phyloP scores from a whole-genome alignment of 805 yeast species.

The Ogataea allantospora region DNA sequence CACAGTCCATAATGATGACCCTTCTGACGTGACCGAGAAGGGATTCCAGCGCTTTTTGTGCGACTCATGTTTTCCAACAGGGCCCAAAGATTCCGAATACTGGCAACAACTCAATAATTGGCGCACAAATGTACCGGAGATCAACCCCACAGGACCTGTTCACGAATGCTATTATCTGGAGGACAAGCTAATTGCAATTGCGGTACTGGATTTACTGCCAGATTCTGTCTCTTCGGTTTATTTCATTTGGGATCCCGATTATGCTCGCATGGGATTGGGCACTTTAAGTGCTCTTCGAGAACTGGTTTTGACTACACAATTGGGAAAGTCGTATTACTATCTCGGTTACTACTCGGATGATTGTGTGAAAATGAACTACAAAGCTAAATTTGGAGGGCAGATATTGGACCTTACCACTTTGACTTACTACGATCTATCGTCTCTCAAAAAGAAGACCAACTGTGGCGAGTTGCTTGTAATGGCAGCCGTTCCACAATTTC shows the following conservation, averaged over 20 bases:
- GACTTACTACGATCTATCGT: slow-evolving; percentile 40
- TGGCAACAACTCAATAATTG: slow-evolving; percentile 45
- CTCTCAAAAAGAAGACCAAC: slow-evolving; percentile 27
- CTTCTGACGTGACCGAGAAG: slow-evolving; percentile 40
- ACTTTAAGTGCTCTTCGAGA: slow-evolving; percentile 76
- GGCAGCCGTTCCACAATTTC: slow-evolving; percentile 1
- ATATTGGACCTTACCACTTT: slow-evolving; percentile 54
- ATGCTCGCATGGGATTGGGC: slow-evolving; percentile 67
- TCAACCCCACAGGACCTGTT: slow-evolving; percentile 48
- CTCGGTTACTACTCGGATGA: slow-evolving; percentile 80
- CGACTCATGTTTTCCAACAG: slow-evolving; percentile 53
- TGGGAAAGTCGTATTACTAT: slow-evolving; percentile 59
- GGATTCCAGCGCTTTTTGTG: slow-evolving; percentile 70
- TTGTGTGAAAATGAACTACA: slow-evolving; percentile 81
- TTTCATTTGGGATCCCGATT: slow-evolving; percentile 85
- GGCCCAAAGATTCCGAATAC: slow-evolving; percentile 30
- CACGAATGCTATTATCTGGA: slow-evolving; percentile 79
- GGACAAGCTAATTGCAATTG: slow-evolving; percentile 64
- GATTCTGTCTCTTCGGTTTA: slow-evolving; percentile 78
- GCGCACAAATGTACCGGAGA: slow-evolving; percentile 24
- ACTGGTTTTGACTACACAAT: slow-evolving; percentile 48
- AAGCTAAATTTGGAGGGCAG: slow-evolving; percentile 76
- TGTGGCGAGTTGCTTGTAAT: slow-evolving; percentile 27
- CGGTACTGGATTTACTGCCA: slow-evolving; percentile 76
- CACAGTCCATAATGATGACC: slow-evolving; percentile 63